A percentile compares a stretch with the other conserved stretches of the same genome.
Conservation (phyloP, 208 protist genomes). For the Wallacemonas collosoma region DNA sequence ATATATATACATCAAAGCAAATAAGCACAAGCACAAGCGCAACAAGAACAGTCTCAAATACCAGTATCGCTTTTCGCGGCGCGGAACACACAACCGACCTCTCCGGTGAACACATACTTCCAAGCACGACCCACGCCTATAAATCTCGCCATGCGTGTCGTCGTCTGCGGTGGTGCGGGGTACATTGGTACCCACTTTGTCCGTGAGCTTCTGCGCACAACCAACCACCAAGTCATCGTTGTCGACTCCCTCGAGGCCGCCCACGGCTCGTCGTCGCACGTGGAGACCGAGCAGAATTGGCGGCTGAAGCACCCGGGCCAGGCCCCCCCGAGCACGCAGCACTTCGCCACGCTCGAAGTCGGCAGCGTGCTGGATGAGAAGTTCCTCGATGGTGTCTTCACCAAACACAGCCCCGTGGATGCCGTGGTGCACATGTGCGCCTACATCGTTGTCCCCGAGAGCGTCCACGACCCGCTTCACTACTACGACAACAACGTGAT, state of each 20-base stretch:
- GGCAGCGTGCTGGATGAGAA: constrained; percentile 85
- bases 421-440: constrained; percentile 97
- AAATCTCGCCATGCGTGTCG: constrained; percentile 58
- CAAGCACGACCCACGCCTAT: too few relatives aligned
- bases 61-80: too few relatives aligned
- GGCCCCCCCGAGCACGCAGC: constrained; percentile 8
- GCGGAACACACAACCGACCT: too few relatives aligned
- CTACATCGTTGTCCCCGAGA: constrained; percentile 94
- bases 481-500: constrained; percentile 98
- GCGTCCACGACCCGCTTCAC: constrained; percentile 81
- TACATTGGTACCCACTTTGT: constrained; percentile 98
- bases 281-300: constrained; percentile 62
- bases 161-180: constrained; percentile 97
- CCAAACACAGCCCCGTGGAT: constrained; percentile 74
- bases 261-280: constrained; percentile 63
- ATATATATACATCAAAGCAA: constrained; percentile 16
- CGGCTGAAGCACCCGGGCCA: constrained; percentile 16
- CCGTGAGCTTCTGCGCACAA: constrained; percentile 85
- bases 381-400: constrained; percentile 91
- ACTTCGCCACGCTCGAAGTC: constrained; percentile 66
- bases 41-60: too few relatives aligned
- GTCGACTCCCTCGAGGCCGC: constrained; percentile 90
- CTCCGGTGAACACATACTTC: too few relatives aligned
- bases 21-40: not conserved
- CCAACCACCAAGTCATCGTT: constrained; percentile 91